Evolutionary conservation across 176 grass and related monocot species (phyloP).

Genomic region (Miscanthus lutarioriparius): DNA sequence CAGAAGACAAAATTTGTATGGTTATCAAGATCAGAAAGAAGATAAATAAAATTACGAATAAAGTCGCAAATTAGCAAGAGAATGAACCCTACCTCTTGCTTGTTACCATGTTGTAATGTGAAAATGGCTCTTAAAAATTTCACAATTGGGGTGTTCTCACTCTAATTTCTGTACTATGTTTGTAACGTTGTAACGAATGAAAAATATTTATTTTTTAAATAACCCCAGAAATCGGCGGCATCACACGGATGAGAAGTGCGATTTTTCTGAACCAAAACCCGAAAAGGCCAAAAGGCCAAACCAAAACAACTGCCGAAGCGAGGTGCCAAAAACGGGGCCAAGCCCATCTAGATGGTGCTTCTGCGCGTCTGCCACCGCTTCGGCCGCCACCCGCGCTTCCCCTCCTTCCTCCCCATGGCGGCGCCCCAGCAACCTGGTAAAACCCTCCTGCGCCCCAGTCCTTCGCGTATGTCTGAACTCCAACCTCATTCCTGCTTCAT

Average conservation of each 20-base stretch:
- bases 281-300: not conserved
- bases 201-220: no score
- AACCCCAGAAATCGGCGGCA: no score
- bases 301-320: not conserved
- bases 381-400: conserved; percentile 2
- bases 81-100: no score
- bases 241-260: not conserved
- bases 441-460: not conserved
- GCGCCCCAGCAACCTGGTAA: conserved; percentile 37
- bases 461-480: not conserved
- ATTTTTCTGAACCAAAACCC: not conserved
- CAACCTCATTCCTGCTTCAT: not conserved
- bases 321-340: not conserved
- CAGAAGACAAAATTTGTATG: no score
- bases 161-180: no score
- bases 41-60: no score
- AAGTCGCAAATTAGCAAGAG: no score
- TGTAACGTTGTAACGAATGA: no score
- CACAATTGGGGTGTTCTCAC: no score
- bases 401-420: conserved; percentile 37
- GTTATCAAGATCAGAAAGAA: no score
- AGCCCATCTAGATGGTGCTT: conserved; percentile 17
- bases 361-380: conserved; percentile 35
- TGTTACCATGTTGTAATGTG: no score
- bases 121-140: no score